Evolutionary conservation across 2,329 filamentous ascomycete species (phyloP), one percentile per base, ranked within the genome.

Genomic region (Metarhizium brunneum): DNA sequence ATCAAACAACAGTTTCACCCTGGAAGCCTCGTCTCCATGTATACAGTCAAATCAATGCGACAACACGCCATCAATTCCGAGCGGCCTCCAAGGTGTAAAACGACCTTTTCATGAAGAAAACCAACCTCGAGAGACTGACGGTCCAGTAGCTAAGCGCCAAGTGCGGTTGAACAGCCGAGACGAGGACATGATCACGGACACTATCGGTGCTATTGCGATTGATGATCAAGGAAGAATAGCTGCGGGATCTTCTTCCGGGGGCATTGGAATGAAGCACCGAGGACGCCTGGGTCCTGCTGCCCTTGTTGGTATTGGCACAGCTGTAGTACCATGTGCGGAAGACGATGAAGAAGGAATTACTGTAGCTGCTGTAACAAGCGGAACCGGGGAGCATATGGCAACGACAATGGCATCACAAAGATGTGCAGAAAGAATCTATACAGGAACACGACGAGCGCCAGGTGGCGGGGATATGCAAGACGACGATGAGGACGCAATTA

Each of bases 341-440:
- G 78, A 82, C 35, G 92, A 96, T 65, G 75, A 81, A 6, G 83
- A 89, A 2, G 75, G 78, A 49, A 79, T 84, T 7, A 83, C 81
- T 49, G 90, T 96, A 32, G 92, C 90, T 35, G 85, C 86, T 30
- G 90, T 96, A 25, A 95, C 91, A 43, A 96, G 90, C 67, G 94
- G 94, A 32, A 99, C 94, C 2, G 94, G 94, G 50, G 94, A 99
- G 72, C 94, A 99, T 68, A 99, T 99, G 88, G 89, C 91, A 40
- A 96, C 92, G 0, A 95, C 92, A 0, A 87, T 95, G 80, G 92
- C 94, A 11, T 92, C 94, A 6, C 85, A 87, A 57, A 86, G 87
- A 55, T 95, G 91, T 67, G 91, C 92, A 0, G 88, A 92, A 61
- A 83, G 94, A 49, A 78, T 99, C 30, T 96, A 91, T 66, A 82